Base-by-base conservation (phyloP, 116 monocot genomes). In the Thalassia testudinum region DNA sequence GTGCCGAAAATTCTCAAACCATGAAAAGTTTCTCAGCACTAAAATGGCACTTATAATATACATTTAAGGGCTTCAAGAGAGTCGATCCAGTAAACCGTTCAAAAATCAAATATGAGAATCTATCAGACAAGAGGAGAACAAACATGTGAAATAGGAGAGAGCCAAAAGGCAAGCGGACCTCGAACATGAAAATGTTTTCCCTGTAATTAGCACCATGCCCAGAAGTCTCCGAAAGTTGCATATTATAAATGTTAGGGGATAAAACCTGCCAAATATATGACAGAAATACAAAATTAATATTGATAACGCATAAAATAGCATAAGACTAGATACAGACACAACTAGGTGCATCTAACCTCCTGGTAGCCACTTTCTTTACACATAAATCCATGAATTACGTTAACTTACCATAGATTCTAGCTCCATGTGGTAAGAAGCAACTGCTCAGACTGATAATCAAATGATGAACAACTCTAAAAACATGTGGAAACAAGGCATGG, bases 201-300 rank as follows among this genome's bases (percentile, higher is more conserved):
- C 85, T 95, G 72, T 95, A 95, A 62, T 95, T 95, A 42, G 85
- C 81, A 56, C 88, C 95, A 75, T 95, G 95, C 1, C 95, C 95
- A 17, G 95, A 95, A 8, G 84, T 95, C 61, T 95, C 95, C 95
- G 88, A 95, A 22, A 95, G 85, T 79, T 95, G 76, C 95, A 95
- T 95, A 59, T 95, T 95, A 62, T 85, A 95, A 5, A 95, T 88
- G 62, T 88, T 95, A 51, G 95, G 95, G 16, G 81, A 64, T 62
- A 79, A 5, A 0, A 95, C 93, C 93, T 95, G 56, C 23, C 24
- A 74, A 68, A 26, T 5, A 50, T 64, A 26, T 7, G 21, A 5
- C n/a, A 42, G 21, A 0, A 16, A 5, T 12, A 24, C 11, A 21
- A 26, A n/a, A n/a, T n/a, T n/a, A n/a, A n/a, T n/a, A n/a, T n/a